A percentile compares a stretch with the other conserved stretches of the same genome.
phyloP scores from a whole-genome alignment of 2,329 filamentous ascomycete genomes.

The Pseudofabraea citricarpa region DNA sequence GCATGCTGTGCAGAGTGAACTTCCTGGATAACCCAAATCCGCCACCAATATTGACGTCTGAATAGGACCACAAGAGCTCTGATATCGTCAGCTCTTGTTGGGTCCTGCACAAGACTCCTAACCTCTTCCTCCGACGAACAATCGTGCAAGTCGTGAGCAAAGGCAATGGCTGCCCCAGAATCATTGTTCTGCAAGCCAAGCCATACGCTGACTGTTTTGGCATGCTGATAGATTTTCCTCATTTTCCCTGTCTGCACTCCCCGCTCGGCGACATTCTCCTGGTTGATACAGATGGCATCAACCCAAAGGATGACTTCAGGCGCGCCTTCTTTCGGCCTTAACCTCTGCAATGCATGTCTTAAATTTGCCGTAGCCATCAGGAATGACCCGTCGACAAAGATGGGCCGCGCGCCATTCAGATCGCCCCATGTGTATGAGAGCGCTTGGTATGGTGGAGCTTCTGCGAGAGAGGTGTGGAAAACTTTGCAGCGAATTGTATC shows the following conservation, averaged over 20 bases:
- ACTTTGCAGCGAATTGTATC: constrained; percentile 11
- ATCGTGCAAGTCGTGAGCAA: constrained; percentile 14
- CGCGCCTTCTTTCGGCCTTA: constrained; percentile 10
- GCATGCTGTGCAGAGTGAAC: constrained; percentile 31
- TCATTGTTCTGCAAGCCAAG: constrained; percentile 11
- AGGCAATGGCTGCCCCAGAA: constrained; percentile 10
- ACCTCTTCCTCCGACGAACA: constrained; percentile 8
- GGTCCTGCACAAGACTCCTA: constrained; percentile 8
- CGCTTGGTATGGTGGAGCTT: constrained; percentile 17
- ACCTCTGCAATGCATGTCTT: constrained; percentile 14
- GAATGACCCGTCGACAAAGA: constrained; percentile 9
- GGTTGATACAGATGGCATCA: constrained; percentile 22
- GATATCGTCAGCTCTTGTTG: constrained; percentile 16
- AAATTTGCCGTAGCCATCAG: constrained; percentile 16
- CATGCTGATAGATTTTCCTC: constrained; percentile 19
- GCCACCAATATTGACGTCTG: constrained; percentile 33
- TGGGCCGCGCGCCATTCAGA: neutral
- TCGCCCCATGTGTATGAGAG: constrained; percentile 22
- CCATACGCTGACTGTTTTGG: constrained; percentile 17
- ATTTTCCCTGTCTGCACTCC: constrained; percentile 18
- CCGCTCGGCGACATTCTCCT: constrained; percentile 16
- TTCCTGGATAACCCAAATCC: constrained; percentile 40
- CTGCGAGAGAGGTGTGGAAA: constrained; percentile 13
- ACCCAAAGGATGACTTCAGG: constrained; percentile 17
- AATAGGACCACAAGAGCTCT: constrained; percentile 30